Conservation (phyloP, 495 filamentous ascomycete genomes). For the Viridothelium virens region DNA sequence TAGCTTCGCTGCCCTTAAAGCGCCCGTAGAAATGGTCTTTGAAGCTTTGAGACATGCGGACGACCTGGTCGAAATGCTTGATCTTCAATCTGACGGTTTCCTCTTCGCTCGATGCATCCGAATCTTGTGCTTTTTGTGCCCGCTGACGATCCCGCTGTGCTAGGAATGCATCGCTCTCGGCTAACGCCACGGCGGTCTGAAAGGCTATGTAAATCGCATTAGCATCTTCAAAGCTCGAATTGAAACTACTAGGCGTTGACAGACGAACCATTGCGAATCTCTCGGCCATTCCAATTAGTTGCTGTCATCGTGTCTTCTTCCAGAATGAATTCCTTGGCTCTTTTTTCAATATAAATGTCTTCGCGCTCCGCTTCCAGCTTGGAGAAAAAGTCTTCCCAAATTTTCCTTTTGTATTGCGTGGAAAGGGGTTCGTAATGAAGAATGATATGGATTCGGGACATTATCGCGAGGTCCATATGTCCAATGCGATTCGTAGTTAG, state of each 20-base stretch:
- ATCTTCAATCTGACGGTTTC: neutral
- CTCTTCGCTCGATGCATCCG: neutral
- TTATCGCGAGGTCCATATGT: neutral
- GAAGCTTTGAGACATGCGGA: neutral
- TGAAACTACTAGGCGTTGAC: no score
- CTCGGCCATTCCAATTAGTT: neutral
- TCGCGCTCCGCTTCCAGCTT: neutral
- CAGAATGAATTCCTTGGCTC: neutral
- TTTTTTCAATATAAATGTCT: neutral
- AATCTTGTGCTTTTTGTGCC: neutral
- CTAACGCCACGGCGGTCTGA: neutral
- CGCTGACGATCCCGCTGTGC: neutral
- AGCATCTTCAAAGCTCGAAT: neutral
- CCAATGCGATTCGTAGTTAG: slow-evolving; percentile 48
- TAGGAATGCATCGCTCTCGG: neutral
- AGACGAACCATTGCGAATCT: neutral
- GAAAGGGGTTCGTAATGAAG: neutral
- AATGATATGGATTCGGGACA: neutral
- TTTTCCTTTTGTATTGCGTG: neutral
- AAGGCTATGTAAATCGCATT: neutral
- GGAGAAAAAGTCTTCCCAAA: neutral
- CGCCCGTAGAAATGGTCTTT: neutral
- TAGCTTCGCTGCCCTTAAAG: neutral
- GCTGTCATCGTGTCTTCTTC: neutral
- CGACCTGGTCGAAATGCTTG: neutral